These are phyloP conservation scores for Lactarius sp. DNA, from an alignment of 768 basidiomycete genomes.

Conservation along the genomic window DNA sequence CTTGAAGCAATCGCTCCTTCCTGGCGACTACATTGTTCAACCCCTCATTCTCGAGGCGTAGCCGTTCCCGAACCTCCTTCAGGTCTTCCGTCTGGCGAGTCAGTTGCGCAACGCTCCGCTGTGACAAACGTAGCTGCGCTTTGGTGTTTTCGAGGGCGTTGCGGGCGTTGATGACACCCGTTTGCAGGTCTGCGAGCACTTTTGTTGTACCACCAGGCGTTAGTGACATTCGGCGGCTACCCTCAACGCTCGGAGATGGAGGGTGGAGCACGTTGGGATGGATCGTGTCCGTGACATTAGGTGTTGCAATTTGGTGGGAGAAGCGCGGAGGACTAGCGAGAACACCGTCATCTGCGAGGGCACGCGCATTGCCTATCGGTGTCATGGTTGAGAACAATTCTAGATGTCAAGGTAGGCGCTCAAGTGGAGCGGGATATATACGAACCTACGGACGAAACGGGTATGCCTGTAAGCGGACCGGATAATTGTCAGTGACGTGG, in stretches of 20 bases:
- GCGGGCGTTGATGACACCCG: constrained; percentile 72
- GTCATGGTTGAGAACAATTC: constrained; percentile 12
- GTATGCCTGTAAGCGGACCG: constrained; percentile 47
- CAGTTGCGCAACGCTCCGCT: constrained; percentile 77
- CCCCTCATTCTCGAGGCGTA: constrained; percentile 81
- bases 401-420: not conserved
- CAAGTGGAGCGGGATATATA: constrained; percentile 24
- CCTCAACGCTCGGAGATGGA: constrained; percentile 31
- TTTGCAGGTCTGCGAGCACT: constrained; percentile 82
- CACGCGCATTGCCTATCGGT: constrained; percentile 71
- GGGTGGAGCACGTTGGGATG: constrained; percentile 29
- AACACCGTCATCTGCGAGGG: constrained; percentile 70
- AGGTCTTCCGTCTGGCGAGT: constrained; percentile 85
- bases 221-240: constrained; percentile 50
- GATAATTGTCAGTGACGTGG: not conserved
- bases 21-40: constrained; percentile 83
- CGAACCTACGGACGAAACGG: constrained; percentile 27
- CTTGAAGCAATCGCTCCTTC: constrained; percentile 83
- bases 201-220: constrained; percentile 81
- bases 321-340: constrained; percentile 30
- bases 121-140: constrained; percentile 71
- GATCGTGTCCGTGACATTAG: constrained; percentile 33
- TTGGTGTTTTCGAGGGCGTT: constrained; percentile 86
- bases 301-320: constrained; percentile 30
- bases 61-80: constrained; percentile 79